Base-by-base conservation (phyloP, 31 red algal species). In the Odonthalia washingtoniensis region DNA sequence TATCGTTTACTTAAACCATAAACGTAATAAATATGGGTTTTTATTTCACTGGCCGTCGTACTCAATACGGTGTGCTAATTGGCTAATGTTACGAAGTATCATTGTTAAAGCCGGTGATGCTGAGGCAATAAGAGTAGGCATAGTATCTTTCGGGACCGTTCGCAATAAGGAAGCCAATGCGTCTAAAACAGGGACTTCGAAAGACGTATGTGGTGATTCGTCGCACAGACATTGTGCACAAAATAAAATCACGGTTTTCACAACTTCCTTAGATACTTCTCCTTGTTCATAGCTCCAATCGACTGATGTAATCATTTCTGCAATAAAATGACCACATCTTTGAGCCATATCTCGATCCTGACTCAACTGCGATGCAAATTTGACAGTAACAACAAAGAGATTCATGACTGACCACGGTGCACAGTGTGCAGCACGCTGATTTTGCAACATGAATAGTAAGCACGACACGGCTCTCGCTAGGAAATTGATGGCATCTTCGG, bases 1-100 rank as follows among this genome's bases (percentile, higher is more conserved):
- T 63, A 64, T 14, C 53, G 26, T 16, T 43, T 83, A 42, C 80
- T 83, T 45, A 67, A 83, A 14, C 12, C 12, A 21, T 14, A 57
- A 57, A 9, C 9, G 9, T 21, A 21, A 57, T 57, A 57, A 57
- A 57, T 57, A 21, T 9, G 9, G 12, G 21, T 57, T 9, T 57
- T n/a, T n/a, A n/a, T n/a, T n/a, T n/a, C 21, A 57, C 21, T 57
- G 49, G 12, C 49, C 49, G 21, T 57, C 49, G 49, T 57, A 57
- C 12, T 57, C 49, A 57, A 21, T 14, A 9, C 21, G 49, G 49
- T 57, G 49, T 57, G 49, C 9, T 21, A 57, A 57, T 14, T 57
- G 49, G 49, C 21, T 57, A 9, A 57, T 14, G 21, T 57, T 57
- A 21, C 49, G 9, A 9, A 57, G 49, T 14, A 57, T 57, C 9